Evolutionary conservation across 495 filamentous ascomycete genomes (phyloP), one percentile per base, ranked within the genome.

Genomic region (Articulospora tetracladia): DNA sequence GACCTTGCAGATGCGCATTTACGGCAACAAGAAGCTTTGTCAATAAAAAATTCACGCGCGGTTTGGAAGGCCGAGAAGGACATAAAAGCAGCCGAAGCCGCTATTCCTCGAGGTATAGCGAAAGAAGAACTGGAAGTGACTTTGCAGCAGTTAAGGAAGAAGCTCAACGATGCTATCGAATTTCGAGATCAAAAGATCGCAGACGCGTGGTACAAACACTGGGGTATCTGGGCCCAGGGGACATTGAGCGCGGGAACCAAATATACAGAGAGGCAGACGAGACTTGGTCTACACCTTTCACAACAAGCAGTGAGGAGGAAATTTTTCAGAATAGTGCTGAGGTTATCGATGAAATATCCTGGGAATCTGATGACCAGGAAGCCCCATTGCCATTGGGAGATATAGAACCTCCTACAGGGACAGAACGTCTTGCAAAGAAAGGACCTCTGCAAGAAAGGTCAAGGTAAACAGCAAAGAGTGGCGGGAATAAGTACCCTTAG

Each of bases 141-240:
- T 17, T 41, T 60, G 11, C 26, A 28, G 24, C 22, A 20, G 32
- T 44, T 62, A 62, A 32, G 46, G 39, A 36, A 30, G 20, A 13
- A 50, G 11, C n/a, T 26, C 17, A 24, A 58, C 34, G 25, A 22
- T 36, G 15, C 24, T 8, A 11, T 51, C 13, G 8, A 13, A 41
- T 25, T 17, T 30, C 47, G 53, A 49, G 66, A 65, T 23, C 24
- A 46, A 30, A 59, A 53, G 15, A 47, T 58, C 6, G 32, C 46
- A 34, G 34, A 26, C 2, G 58, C 53, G 8, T 68, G 63, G 63
- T 24, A 58, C 22, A n/a, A 58, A 28, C 49, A 50, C 44, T 68
- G 57, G 59, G 63, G 51, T 8, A 60, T 68, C 30, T 68, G 59
- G 66, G 65, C 53, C 2, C 30, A 65, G 23, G 54, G 56, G 8